These are phyloP conservation scores for Candida schatavii DNA, from an alignment of 805 yeast species.

Conservation along the genomic window DNA sequence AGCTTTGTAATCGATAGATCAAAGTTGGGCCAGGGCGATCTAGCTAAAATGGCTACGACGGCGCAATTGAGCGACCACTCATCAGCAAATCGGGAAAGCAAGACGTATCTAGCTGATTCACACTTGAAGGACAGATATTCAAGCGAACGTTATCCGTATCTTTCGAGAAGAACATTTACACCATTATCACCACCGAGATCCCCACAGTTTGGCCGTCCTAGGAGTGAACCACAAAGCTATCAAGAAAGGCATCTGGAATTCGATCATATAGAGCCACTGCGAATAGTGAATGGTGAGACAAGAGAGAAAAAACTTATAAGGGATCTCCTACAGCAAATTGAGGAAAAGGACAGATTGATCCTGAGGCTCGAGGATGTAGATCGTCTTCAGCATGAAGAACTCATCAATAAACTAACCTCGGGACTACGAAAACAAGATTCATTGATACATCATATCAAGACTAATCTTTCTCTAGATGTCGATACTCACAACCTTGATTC, in stretches of 20 bases:
- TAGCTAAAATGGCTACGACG: not conserved
- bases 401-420: conserved; percentile 12
- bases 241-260: not conserved
- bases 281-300: not conserved
- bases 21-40: conserved; percentile 10
- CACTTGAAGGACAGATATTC: too few species aligned
- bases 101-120: too few species aligned
- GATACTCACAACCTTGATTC: not conserved
- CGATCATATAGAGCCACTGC: not conserved
- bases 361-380: conserved; percentile 16
- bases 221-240: not conserved
- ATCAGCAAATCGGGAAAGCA: not conserved
- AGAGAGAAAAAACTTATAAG: conserved; percentile 7
- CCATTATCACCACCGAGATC: conserved; percentile 11
- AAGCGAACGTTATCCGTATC: too few species aligned
- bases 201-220: conserved; percentile 2
- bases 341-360: conserved; percentile 17
- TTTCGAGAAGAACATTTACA: conserved; percentile 1
- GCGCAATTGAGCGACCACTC: not conserved
- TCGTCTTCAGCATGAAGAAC: not conserved
- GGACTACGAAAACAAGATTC: conserved; percentile 20
- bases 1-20: conserved; percentile 20
- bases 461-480: conserved; percentile 11
- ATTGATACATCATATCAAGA: conserved; percentile 15
- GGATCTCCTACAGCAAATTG: conserved; percentile 14